Conservation (phyloP, 169 alveolate genomes). For the Eimeria mitis region DNA sequence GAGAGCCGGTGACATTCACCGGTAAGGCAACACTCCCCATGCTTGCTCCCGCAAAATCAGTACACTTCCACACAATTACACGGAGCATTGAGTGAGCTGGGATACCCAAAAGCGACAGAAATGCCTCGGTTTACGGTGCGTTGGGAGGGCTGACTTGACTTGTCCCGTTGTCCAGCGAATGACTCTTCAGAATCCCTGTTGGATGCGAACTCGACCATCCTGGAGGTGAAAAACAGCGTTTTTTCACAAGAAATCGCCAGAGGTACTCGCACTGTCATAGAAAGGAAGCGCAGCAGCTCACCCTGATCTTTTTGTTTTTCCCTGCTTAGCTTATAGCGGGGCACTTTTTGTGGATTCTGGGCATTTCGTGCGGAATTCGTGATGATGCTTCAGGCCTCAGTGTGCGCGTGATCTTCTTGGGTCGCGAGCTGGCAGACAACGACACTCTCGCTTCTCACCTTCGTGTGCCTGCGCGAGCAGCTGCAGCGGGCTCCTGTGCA, state of each 20-base stretch:
- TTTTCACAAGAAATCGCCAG: constrained; percentile 39
- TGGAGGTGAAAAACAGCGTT: constrained; percentile 29
- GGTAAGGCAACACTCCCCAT: constrained; percentile 24
- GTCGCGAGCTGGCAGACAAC: constrained; percentile 67
- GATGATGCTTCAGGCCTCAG: constrained; percentile 22
- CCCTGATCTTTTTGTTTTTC: background rate
- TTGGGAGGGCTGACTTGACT: constrained; percentile 1
- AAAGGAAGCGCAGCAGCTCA: background rate
- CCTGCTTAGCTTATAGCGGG: background rate
- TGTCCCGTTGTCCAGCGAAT: background rate
- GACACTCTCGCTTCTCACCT: constrained; percentile 52
- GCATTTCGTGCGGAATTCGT: background rate
- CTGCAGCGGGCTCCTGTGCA: constrained; percentile 60
- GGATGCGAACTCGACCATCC: constrained; percentile 50
- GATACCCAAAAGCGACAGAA: background rate
- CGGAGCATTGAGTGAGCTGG: background rate
- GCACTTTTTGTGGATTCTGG: background rate
- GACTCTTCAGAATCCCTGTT: constrained; percentile 46
- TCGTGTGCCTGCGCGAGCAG: constrained; percentile 56
- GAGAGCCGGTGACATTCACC: constrained; percentile 67
- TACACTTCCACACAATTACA: background rate
- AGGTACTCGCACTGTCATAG: background rate
- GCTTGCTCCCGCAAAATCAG: background rate
- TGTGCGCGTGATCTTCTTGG: constrained; percentile 75
- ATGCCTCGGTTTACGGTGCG: background rate